Evolutionary conservation across 768 basidiomycete genomes (phyloP), one percentile per base, ranked within the genome.

Genomic region (Bullera alba): DNA sequence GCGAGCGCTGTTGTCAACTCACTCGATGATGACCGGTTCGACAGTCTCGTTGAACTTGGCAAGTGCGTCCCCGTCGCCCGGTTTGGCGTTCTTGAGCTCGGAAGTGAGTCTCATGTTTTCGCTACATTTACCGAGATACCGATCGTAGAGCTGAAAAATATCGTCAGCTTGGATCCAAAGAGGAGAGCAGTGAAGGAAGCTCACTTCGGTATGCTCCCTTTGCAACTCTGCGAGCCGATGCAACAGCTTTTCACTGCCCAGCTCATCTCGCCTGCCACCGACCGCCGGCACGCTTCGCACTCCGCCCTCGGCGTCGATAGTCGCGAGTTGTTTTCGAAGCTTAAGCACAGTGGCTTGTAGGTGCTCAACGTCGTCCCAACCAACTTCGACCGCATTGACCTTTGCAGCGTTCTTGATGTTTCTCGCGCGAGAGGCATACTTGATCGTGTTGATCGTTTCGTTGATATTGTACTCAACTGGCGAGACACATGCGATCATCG

Each of bases 341-440:
- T 89, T 83, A 26, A 81, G 76, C 35, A 99, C 81, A 43, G 84
- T 87, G 46, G 80, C 81, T 73, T 97, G 95, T 37, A 99, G 75
- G 84, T 95, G 93, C 67, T 96, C 92, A 2, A 97, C 76, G 69
- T 99, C 95, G 57, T 96, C 93, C 95, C 95, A 99, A 10, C 95
- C 95, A 46, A 90, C 88, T 75, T 99, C 95, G 64, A 83, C 84
- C 74, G 93, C 88, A 65, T 91, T 93, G 46, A 93, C 79, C 28
- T 86, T 81, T 2, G 87, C 92, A 38, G 83, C 79, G 63, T 99
- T 99, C 76, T 92, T 93, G 77, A 99, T 99, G 67, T 95, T 96
- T 56, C 91, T 77, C 10, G 95, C 95, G 30, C 95, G 85, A 60
- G 95, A 92, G 28, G 93, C 95, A 66, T 97, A 99, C 73, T 95